Evolutionary conservation across 2,329 filamentous ascomycete species (phyloP).

Genomic region (Chaetomiaceae sp.): DNA sequence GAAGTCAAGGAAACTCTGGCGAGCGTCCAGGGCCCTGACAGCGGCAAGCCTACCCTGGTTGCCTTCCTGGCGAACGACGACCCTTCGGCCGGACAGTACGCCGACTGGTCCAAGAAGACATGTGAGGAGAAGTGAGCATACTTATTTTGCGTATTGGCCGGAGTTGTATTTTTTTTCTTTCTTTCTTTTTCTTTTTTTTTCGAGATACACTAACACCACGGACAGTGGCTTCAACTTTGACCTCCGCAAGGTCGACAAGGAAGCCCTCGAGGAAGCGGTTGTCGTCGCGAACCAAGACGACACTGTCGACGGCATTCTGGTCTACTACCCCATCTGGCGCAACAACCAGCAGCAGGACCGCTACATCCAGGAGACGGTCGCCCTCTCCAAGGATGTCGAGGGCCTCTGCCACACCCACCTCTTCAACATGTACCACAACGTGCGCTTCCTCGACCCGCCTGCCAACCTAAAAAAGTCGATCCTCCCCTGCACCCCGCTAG

Average conservation of each 20-base stretch:
- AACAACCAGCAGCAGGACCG: slow-evolving; percentile 79
- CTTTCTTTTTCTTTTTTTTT: not conserved
- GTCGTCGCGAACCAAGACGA: slow-evolving; percentile 77
- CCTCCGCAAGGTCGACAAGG: slow-evolving; percentile 77
- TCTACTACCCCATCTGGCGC: slow-evolving; percentile 96
- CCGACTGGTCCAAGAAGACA: slow-evolving; percentile 95
- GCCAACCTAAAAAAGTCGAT: slow-evolving; percentile 80
- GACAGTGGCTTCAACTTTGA: slow-evolving; percentile 88
- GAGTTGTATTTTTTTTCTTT: too few species aligned
- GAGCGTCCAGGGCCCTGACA: slow-evolving; percentile 57
- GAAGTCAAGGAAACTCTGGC: slow-evolving; percentile 75
- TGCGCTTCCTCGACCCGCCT: slow-evolving; percentile 83
- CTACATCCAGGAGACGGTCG: slow-evolving; percentile 92
- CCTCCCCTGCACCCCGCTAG: slow-evolving; percentile 90
- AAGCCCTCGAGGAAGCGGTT: slow-evolving; percentile 85
- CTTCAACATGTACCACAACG: slow-evolving; percentile 99
- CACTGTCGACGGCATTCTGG: slow-evolving; percentile 80
- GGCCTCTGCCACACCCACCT: slow-evolving; percentile 90
- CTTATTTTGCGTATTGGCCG: too few species aligned
- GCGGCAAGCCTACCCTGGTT: slow-evolving; percentile 67
- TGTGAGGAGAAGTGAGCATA: slow-evolving; percentile 89
- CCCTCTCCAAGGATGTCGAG: slow-evolving; percentile 89
- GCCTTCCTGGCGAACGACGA: slow-evolving; percentile 92
- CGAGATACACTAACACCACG: not conserved
- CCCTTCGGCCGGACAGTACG: slow-evolving; percentile 86